A percentile compares a stretch with the other conserved stretches of the same genome.
Evolutionary conservation across 2,329 filamentous ascomycete genomes (phyloP).

Genomic region (Xylaria multiplex): DNA sequence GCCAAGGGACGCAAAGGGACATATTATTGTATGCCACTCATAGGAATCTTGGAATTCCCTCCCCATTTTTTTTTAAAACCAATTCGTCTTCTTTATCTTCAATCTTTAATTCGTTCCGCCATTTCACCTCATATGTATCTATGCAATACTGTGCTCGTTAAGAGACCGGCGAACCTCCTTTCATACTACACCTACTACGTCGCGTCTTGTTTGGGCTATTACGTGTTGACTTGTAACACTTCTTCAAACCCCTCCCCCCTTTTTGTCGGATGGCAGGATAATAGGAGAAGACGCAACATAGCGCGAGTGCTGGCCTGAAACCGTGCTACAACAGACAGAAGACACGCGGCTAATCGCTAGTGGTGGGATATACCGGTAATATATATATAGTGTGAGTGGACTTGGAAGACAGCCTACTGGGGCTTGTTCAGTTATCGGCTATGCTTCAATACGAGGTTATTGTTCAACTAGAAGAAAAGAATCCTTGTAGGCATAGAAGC

Average conservation of each 20-base stretch:
- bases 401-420: background rate
- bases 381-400: no score
- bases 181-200: background rate
- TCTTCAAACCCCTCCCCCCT: no score
- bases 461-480: background rate
- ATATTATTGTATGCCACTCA: no score
- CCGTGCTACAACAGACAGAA: background rate
- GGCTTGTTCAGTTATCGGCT: background rate
- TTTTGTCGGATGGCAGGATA: background rate
- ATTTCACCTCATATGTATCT: background rate
- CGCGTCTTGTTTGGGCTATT: no score
- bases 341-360: conserved; percentile 12
- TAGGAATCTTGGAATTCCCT: no score
- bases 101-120: background rate
- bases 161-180: background rate
- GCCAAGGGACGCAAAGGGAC: no score
- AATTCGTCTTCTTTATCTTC: no score
- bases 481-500: background rate
- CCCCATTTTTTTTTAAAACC: no score
- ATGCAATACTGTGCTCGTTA: background rate
- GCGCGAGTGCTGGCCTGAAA: background rate
- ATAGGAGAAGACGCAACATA: background rate
- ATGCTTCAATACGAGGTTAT: background rate
- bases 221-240: no score
- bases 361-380: conserved; percentile 1